Base-by-base conservation (phyloP, 2,329 filamentous ascomycete species). In the Paecilomyces dactylethromorphus region DNA sequence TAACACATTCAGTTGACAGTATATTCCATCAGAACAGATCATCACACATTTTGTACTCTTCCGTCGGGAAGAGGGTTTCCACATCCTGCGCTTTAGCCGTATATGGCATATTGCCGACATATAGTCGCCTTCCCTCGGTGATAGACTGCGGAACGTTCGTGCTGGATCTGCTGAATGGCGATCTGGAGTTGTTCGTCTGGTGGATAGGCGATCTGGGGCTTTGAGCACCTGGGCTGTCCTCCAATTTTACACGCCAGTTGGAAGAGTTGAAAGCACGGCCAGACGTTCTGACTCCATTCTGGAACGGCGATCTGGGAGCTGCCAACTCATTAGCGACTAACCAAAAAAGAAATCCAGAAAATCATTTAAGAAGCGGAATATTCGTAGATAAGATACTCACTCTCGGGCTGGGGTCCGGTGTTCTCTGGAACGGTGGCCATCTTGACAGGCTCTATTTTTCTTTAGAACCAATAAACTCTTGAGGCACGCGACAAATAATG, bases 91-190 rank as follows among this genome's bases (percentile, higher is more conserved):
- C 68, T 65, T 81, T 80, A n/a, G 81, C 81, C 55, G 77, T 77
- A 65, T 84, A 84, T 0, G 80, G 78, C 67, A 84, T 74, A 62
- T 83, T 84, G 58, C 82, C 82, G 12, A 84, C 76, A 62, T 84
- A 83, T 4, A 84, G 69, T 35, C 80, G 73, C 53, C 76, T 75
- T 18, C 76, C 76, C 59, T 75, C 74, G 4, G 66, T 69, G 49
- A 76, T 74, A 12, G 74, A 72, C 57, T 71, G 71, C 10, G 71
- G 71, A 1, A 70, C 70, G 59, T 73, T 69, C 29, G 65, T 58
- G 55, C 66, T 67, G 12, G 65, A 66, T 58, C 62, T 67, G 64
- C 66, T 68, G 61, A 73, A 72, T 50, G 71, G 63, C 15, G 67
- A 60, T 51, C 69, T 65, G 56, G 71, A 68, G 58, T 68, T 70